These are phyloP conservation scores for Rhodotorula babjevae DNA, from an alignment of 768 basidiomycete species.

Conservation along the genomic window DNA sequence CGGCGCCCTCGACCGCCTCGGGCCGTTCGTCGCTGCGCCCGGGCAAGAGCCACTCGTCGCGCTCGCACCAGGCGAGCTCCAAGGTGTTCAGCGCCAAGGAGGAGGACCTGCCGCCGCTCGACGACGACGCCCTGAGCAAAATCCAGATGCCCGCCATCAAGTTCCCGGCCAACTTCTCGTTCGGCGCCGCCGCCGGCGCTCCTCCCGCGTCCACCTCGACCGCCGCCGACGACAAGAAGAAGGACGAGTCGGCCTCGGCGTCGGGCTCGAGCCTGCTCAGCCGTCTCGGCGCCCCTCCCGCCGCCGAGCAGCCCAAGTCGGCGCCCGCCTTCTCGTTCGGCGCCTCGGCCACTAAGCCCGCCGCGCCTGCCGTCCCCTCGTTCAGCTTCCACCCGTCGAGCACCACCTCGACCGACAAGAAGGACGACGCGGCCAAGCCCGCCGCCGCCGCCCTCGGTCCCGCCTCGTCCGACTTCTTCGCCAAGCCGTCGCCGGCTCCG, in stretches of 20 bases:
- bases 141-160: conserved; percentile 25
- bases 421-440: neutral
- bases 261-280: neutral
- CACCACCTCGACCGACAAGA: neutral
- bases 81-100: conserved; percentile 35
- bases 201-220: neutral
- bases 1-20: neutral
- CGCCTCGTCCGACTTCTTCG: conserved; percentile 21
- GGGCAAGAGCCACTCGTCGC: conserved; percentile 28
- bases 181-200: neutral
- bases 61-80: conserved; percentile 18
- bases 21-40: conserved; percentile 31
- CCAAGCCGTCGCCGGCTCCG: conserved; percentile 10
- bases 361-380: neutral
- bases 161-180: conserved; percentile 24
- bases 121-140: conserved; percentile 24
- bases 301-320: neutral
- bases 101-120: conserved; percentile 35
- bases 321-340: conserved; percentile 16
- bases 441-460: neutral
- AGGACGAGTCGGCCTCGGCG: neutral
- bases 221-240: conserved; percentile 2
- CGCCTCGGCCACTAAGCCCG: neutral
- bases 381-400: conserved; percentile 4
- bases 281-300: conserved; percentile 3